Conservation (phyloP, 768 basidiomycete species). For the Kwoniella shandongensis region DNA sequence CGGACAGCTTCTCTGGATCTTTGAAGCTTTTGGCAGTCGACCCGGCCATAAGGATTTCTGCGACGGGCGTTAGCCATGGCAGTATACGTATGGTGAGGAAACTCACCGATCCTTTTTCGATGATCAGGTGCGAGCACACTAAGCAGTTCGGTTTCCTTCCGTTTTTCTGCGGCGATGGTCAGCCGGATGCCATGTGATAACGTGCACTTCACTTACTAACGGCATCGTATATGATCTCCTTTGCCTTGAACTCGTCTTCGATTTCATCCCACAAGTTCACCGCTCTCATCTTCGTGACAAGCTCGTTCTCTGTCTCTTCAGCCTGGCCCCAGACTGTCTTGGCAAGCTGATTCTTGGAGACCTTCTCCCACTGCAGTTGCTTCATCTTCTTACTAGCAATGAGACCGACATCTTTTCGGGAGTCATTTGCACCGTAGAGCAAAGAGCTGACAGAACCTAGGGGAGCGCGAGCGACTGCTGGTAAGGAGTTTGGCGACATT, state of each 20-base stretch:
- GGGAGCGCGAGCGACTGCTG: conserved; percentile 27
- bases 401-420: conserved; percentile 78
- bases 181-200: neutral
- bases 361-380: conserved; percentile 97
- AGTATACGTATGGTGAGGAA: conserved; percentile 51
- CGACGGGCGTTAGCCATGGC: neutral
- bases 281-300: conserved; percentile 73
- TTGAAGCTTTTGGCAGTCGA: conserved; percentile 65
- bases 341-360: conserved; percentile 79
- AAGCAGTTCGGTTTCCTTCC: conserved; percentile 82
- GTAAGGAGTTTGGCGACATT: conserved; percentile 13
- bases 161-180: conserved; percentile 60
- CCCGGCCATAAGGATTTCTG: conserved; percentile 90
- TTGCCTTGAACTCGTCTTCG: conserved; percentile 97
- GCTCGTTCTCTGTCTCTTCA: conserved; percentile 66
- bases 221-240: conserved; percentile 85
- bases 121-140: conserved; percentile 88
- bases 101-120: conserved; percentile 86
- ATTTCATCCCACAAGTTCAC: conserved; percentile 93
- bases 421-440: conserved; percentile 41
- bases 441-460: conserved; percentile 47
- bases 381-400: conserved; percentile 92
- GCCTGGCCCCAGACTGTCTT: conserved; percentile 77
- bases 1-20: conserved; percentile 76
- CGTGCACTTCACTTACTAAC: conserved; percentile 62